Evolutionary conservation across 805 yeast species (phyloP).

Genomic region (Torulaspora quercuum): DNA sequence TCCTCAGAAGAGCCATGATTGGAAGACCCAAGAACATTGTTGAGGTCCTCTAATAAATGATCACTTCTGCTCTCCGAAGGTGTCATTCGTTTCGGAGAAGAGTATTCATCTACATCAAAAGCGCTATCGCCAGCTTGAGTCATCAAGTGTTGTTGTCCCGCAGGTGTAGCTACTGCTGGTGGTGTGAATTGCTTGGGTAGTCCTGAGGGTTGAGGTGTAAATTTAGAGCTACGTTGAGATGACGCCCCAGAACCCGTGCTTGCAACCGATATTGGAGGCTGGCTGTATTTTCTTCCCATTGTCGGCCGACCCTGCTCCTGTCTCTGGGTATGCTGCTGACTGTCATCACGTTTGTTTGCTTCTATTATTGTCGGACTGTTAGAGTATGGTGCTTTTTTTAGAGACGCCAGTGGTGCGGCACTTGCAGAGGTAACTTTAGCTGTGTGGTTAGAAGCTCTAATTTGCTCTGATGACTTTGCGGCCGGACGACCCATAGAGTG

Average conservation of each 20-base stretch:
- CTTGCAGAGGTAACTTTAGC: too few relatives aligned
- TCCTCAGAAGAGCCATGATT: constrained; percentile 20
- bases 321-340: too few relatives aligned
- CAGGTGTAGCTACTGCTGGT: constrained; percentile 1
- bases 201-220: constrained; percentile 1
- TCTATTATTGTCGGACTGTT: constrained; percentile 23
- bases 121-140: constrained; percentile 1
- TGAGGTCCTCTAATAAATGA: constrained; percentile 25
- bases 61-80: constrained; percentile 11
- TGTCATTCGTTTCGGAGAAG: not conserved
- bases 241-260: constrained; percentile 1
- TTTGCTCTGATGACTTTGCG: not conserved
- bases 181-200: too few relatives aligned
- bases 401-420: too few relatives aligned
- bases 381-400: constrained; percentile 28
- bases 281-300: too few relatives aligned
- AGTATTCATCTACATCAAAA: not conserved
- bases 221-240: constrained; percentile 1
- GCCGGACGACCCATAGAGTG: not conserved
- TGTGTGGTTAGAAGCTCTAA: too few relatives aligned
- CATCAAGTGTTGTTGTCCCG: constrained; percentile 2
- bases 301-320: too few relatives aligned
- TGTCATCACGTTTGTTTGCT: constrained; percentile 17
- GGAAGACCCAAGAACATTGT: constrained; percentile 28
- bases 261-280: not conserved